Conservation (phyloP, 164 flowering plant species). For the Aristolochia fimbriata region DNA sequence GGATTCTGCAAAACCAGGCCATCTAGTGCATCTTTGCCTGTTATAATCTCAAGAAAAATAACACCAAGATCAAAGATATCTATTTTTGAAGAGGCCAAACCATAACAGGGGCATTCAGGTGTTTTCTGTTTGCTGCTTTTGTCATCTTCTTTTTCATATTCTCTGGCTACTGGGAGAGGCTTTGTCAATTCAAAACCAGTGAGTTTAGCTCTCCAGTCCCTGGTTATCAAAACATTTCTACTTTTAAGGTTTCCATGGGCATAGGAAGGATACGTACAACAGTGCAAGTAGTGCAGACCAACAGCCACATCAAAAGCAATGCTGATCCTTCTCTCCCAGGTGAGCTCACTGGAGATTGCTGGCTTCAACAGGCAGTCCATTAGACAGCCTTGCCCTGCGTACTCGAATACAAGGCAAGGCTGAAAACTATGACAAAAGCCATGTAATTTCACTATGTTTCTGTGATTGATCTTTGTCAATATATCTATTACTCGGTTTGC, state of each 20-base stretch:
- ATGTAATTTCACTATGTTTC: slow-evolving; percentile 37
- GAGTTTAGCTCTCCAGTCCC: slow-evolving; percentile 52
- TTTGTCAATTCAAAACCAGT: slow-evolving; percentile 28
- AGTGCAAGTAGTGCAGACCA: slow-evolving; percentile 57
- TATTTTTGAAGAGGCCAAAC: slow-evolving; percentile 31
- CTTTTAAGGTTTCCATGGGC: slow-evolving; percentile 37
- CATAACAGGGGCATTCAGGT: slow-evolving; percentile 32
- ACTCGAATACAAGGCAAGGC: slow-evolving; percentile 47
- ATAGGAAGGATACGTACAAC: slow-evolving; percentile 43
- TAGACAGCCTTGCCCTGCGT: slow-evolving; percentile 41
- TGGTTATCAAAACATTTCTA: slow-evolving; percentile 34
- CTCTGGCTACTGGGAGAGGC: slow-evolving; percentile 11
- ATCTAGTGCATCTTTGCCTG: slow-evolving; percentile 30
- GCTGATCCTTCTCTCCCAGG: slow-evolving; percentile 39
- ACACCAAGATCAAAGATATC: slow-evolving; percentile 61
- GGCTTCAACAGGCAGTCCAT: slow-evolving; percentile 32
- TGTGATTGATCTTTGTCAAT: slow-evolving; percentile 51
- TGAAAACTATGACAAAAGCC: slow-evolving; percentile 40
- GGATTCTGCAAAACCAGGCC: slow-evolving; percentile 21
- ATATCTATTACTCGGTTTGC: slow-evolving; percentile 28
- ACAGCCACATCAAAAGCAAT: slow-evolving; percentile 52
- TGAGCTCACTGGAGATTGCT: slow-evolving; percentile 16
- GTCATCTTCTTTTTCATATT: slow-evolving; percentile 5
- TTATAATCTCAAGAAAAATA: slow-evolving; percentile 56
- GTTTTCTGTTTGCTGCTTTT: slow-evolving; percentile 31